Conservation (phyloP, 1,284 basidiomycete species). For the Pholiota adiposa region DNA sequence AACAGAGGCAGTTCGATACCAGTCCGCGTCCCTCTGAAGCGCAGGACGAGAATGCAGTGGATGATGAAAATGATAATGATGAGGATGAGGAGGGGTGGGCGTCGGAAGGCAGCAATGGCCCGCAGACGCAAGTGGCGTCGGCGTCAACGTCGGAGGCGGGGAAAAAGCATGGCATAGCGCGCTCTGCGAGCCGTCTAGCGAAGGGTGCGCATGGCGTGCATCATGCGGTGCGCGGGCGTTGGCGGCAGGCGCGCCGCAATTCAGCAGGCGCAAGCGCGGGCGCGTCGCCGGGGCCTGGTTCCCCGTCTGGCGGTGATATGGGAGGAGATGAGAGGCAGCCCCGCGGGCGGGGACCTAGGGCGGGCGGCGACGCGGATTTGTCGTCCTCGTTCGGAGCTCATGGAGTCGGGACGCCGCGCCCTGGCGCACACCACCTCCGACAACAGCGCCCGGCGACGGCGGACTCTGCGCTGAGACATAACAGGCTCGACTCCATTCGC, state of each 20-base stretch:
- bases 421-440: too few relatives aligned
- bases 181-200: background rate
- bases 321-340: conserved; percentile 8
- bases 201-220: background rate
- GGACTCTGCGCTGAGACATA: conserved; percentile 29
- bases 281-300: too few relatives aligned
- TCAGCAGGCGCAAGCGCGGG: background rate
- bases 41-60: background rate
- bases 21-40: background rate
- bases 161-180: background rate
- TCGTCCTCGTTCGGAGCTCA: background rate
- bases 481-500: conserved; percentile 38
- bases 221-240: background rate
- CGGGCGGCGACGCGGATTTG: background rate
- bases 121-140: conserved; percentile 12
- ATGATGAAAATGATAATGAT: conserved; percentile 8
- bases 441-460: conserved; percentile 28
- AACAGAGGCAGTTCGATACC: background rate
- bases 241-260: conserved; percentile 1
- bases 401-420: background rate
- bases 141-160: conserved; percentile 5
- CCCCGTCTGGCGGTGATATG: background rate
- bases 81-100: conserved; percentile 52
- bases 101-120: conserved; percentile 40
- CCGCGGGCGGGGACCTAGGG: conserved; percentile 12